Evolutionary conservation across 805 yeast genomes (phyloP), one percentile per base, ranked within the genome.

Genomic region (Dipodascopsis uninucleata): DNA sequence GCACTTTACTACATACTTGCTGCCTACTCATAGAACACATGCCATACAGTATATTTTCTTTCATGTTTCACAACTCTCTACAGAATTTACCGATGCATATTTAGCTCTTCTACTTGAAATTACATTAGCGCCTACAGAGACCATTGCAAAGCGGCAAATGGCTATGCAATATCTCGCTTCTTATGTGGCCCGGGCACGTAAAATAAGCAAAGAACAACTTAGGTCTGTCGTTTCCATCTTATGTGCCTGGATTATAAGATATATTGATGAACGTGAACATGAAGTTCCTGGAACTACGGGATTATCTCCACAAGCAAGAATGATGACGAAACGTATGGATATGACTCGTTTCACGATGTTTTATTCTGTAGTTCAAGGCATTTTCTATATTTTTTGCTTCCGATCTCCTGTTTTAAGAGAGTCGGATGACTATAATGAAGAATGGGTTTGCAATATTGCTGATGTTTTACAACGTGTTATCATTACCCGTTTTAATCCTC

Each of bases 161-260:
- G 84, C 96, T 2, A 76, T 89, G 75, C 97, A 93, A 65, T 90
- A 93, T 62, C 73, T 90, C 43, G 81, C 96, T 1, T 86, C 96
- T 2, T 90, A 81, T 60, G 78, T 90, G 47, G 93, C 97, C 1
- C 75, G 98, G 44, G 95, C 95, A 8, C 78, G 79, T 52, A 76
- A 77, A 32, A 69, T 90, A 23, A 70, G 85, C 1, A 76, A 77
- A 41, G 72, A 77, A 29, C 97, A 90, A 64, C 73, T 93, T 17
- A 72, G 82, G 5, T 85, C 85, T 62, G 89, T 93, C 12, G 77
- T 86, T n/a, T 77, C 85, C 47, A 86, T 85, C 61, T 69, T 90
- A 32, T 77, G 83, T 20, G 81, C 82, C 20, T 90, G 97, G 96
- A 68, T 90, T 52, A 78, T 82, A 56, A 76, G 82, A 53, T 90